phyloP scores from a whole-genome alignment of 2,329 filamentous ascomycete species.

The Daldinia eschscholtzii region DNA sequence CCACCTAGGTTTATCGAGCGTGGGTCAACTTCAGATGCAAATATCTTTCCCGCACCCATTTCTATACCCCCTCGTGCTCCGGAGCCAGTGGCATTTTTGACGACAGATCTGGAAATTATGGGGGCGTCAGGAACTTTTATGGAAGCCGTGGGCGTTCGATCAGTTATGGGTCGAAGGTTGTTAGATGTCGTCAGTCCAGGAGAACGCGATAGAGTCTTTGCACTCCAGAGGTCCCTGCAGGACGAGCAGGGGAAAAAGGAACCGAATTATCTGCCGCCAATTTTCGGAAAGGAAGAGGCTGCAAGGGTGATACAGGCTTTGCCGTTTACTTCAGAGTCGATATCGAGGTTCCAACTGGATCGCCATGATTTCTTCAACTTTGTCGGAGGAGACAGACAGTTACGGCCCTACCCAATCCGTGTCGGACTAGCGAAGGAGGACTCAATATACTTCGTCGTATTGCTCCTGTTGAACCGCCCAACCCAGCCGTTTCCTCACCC shows the following conservation, averaged over 20 bases:
- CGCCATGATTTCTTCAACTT: slow-evolving; percentile 69
- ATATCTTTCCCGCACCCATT: slow-evolving; percentile 61
- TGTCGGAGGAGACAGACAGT: slow-evolving; percentile 63
- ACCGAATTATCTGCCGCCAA: slow-evolving; percentile 73
- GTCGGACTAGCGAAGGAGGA: slow-evolving; percentile 71
- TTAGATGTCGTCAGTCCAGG: slow-evolving; percentile 64
- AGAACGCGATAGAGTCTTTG: slow-evolving; percentile 66
- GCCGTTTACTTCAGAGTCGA: slow-evolving; percentile 66
- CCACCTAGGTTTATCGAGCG: slow-evolving; percentile 65
- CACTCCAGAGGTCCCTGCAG: slow-evolving; percentile 65
- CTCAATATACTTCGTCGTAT: slow-evolving; percentile 72
- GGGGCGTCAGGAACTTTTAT: slow-evolving; percentile 68
- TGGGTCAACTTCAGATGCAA: slow-evolving; percentile 62
- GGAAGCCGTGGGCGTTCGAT: slow-evolving; percentile 65
- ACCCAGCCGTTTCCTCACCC: slow-evolving; percentile 58
- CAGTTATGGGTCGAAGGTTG: slow-evolving; percentile 63
- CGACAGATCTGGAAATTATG: slow-evolving; percentile 68
- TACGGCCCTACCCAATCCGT: slow-evolving; percentile 63
- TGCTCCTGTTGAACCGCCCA: slow-evolving; percentile 57
- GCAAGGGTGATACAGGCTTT: slow-evolving; percentile 67
- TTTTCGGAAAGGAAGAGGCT: slow-evolving; percentile 67
- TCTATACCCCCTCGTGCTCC: slow-evolving; percentile 57
- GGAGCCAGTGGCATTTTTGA: slow-evolving; percentile 71
- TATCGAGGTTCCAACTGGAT: slow-evolving; percentile 65
- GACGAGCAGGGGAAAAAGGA: slow-evolving; percentile 70